These are phyloP conservation scores for Margaritispora aquatica DNA, from an alignment of 495 filamentous ascomycete genomes.

Conservation along the genomic window DNA sequence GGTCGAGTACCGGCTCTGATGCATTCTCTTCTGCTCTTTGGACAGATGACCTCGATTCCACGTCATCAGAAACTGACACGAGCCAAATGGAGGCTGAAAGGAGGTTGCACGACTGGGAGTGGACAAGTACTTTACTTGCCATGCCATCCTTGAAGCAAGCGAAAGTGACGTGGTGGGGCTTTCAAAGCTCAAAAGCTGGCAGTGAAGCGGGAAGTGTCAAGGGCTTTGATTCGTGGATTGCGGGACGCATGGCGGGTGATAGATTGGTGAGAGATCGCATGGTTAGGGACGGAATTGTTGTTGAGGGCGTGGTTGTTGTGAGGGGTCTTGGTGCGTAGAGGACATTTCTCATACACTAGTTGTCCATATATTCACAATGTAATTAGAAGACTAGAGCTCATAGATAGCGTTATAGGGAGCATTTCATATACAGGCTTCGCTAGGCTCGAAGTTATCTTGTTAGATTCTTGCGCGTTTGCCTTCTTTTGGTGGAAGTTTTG, in stretches of 20 bases:
- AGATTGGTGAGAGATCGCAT: conserved; percentile 11
- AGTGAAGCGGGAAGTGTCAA: too few relatives aligned
- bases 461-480: too few relatives aligned
- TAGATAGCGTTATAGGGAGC: not conserved
- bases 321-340: not conserved
- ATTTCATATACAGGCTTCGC: too few relatives aligned
- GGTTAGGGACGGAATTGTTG: conserved; percentile 14
- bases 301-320: conserved; percentile 14
- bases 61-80: not conserved
- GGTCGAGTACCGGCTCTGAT: not conserved
- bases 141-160: conserved; percentile 6
- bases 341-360: not conserved
- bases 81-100: not conserved
- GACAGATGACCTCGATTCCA: not conserved
- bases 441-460: too few relatives aligned
- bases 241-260: conserved; percentile 16
- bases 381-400: not conserved
- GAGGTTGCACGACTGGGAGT: conserved; percentile 16
- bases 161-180: conserved; percentile 21
- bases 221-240: conserved; percentile 16
- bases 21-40: not conserved
- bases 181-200: too few relatives aligned
- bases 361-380: not conserved
- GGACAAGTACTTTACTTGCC: conserved; percentile 4
- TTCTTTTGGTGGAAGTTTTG: too few relatives aligned